phyloP scores from a whole-genome alignment of 2,329 filamentous ascomycete species.

The Cordyceps tenuipes region DNA sequence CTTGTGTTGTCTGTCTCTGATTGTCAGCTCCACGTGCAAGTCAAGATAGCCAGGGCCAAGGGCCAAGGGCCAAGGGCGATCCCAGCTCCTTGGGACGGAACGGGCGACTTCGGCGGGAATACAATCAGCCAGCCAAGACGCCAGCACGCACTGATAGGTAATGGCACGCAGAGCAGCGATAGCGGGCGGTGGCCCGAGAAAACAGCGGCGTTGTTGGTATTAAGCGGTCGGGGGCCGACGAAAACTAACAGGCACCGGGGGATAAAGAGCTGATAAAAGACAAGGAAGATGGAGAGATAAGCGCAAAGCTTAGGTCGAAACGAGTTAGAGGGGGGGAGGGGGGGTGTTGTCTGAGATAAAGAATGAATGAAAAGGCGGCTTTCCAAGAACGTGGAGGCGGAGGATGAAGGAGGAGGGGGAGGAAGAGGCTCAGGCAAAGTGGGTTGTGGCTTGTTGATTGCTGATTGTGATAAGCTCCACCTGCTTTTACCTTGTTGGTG shows the following conservation, averaged over 20 bases:
- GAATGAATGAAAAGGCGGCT: background rate
- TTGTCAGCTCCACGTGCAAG: background rate
- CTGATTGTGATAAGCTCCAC: constrained; percentile 10
- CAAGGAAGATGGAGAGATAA: background rate
- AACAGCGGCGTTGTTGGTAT: background rate
- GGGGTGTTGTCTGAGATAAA: background rate
- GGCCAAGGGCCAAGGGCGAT: too few species aligned
- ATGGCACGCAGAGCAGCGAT: background rate
- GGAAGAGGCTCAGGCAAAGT: background rate
- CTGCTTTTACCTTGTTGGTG: background rate
- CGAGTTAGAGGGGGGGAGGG: background rate
- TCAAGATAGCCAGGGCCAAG: background rate
- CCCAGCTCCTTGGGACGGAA: background rate
- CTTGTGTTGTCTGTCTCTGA: background rate
- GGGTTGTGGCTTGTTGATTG: constrained; percentile 4
- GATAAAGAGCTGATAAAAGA: background rate
- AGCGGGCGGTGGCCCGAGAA: constrained; percentile 4
- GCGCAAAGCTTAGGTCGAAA: background rate
- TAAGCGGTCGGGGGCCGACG: constrained; percentile 5
- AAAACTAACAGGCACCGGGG: constrained; percentile 5
- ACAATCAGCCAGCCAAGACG: background rate
- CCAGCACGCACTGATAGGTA: constrained; percentile 1
- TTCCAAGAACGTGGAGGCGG: too few species aligned
- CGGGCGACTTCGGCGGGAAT: background rate
- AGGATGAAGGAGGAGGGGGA: background rate